Percentiles rank a stretch among this genome's conserved stretches.
phyloP scores from a whole-genome alignment of 2,329 filamentous ascomycete species.

The Paracoccidioides brasiliensis region DNA sequence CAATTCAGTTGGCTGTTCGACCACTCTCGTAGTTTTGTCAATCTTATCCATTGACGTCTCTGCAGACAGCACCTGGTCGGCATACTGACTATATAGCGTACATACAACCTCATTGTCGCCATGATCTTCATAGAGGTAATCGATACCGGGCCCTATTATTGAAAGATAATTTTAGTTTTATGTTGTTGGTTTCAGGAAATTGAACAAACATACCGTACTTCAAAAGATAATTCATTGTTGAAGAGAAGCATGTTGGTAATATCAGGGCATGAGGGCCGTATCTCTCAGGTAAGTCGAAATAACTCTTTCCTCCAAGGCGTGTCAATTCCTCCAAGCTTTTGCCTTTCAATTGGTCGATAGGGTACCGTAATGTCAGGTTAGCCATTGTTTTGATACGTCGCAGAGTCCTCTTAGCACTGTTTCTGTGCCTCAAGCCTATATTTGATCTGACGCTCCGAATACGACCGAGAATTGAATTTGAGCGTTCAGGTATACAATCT shows the following conservation, averaged over 20 bases:
- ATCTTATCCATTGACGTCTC: slow-evolving; percentile 24
- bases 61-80: slow-evolving; percentile 24
- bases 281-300: slow-evolving; percentile 24
- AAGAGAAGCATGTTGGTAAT: slow-evolving; percentile 33
- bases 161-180: neutral
- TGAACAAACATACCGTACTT: slow-evolving; percentile 20
- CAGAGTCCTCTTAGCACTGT: slow-evolving; percentile 15
- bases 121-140: slow-evolving; percentile 22
- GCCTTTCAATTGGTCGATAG: slow-evolving; percentile 24
- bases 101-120: slow-evolving; percentile 24
- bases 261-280: slow-evolving; percentile 27
- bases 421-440: slow-evolving; percentile 15
- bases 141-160: slow-evolving; percentile 17
- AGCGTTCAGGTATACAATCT: neutral
- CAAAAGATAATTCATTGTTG: slow-evolving; percentile 26
- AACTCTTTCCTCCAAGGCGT: slow-evolving; percentile 31
- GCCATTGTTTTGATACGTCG: slow-evolving; percentile 30
- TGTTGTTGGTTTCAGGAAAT: neutral
- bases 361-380: slow-evolving; percentile 17
- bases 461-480: slow-evolving; percentile 12
- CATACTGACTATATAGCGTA: slow-evolving; percentile 29
- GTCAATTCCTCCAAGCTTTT: slow-evolving; percentile 28
- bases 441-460: slow-evolving; percentile 26
- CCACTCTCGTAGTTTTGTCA: slow-evolving; percentile 22
- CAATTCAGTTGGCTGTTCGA: slow-evolving; percentile 19